Evolutionary conservation across 148 eudicot genomes (phyloP).

Genomic region (Beta vulgaris): DNA sequence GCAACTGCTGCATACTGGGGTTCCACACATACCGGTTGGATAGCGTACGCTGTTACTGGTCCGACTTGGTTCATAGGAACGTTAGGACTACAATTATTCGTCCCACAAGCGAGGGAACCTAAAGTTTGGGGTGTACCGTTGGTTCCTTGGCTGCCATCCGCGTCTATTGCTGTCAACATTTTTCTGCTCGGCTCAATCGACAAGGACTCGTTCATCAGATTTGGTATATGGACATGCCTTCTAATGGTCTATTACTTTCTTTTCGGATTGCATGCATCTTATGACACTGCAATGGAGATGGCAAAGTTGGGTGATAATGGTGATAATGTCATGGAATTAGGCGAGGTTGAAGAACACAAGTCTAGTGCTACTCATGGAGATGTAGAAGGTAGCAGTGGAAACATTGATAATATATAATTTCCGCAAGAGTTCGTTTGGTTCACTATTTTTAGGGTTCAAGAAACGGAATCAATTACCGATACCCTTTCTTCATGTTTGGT

Average conservation of each 20-base stretch:
- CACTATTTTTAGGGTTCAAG: too few species aligned
- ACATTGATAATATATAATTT: neutral
- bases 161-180: conserved; percentile 43
- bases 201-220: conserved; percentile 42
- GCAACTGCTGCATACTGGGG: conserved; percentile 47
- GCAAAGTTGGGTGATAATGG: neutral
- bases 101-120: conserved; percentile 45
- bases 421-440: neutral
- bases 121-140: conserved; percentile 62
- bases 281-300: conserved; percentile 49
- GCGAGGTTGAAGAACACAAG: conserved; percentile 15
- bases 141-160: conserved; percentile 69
- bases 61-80: conserved; percentile 53
- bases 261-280: conserved; percentile 54
- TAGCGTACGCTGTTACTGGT: conserved; percentile 35
- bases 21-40: conserved; percentile 29
- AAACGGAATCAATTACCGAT: too few species aligned
- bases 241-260: conserved; percentile 41
- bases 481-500: too few species aligned
- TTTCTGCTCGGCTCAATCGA: conserved; percentile 57
- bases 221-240: conserved; percentile 33
- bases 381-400: neutral
- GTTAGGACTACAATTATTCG: conserved; percentile 26
- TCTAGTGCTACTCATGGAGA: neutral
- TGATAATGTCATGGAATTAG: conserved; percentile 18